phyloP scores from a whole-genome alignment of 116 monocot species.

The Cymodocea nodosa region DNA sequence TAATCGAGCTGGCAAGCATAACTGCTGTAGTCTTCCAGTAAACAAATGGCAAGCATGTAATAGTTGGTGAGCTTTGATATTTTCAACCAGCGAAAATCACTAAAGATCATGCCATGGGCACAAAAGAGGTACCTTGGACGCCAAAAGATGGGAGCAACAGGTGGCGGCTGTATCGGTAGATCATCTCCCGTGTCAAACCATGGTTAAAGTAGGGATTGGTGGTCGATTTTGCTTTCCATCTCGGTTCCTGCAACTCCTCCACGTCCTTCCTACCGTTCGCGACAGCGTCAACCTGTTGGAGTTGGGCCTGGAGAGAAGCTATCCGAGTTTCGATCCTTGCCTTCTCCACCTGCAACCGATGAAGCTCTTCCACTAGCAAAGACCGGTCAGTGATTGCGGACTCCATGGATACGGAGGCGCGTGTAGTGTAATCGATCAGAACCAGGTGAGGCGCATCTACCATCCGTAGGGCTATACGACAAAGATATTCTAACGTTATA shows the following conservation, averaged over 20 bases:
- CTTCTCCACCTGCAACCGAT: slow-evolving; percentile 47
- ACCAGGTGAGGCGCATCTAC: no score
- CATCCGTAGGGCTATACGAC: no score
- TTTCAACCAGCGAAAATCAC: not conserved
- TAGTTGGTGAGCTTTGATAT: not conserved
- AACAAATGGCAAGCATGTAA: not conserved
- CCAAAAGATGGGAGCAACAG: slow-evolving; percentile 78
- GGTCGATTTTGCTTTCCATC: not conserved
- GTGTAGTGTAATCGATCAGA: no score
- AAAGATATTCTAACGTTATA: no score
- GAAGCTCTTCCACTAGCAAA: slow-evolving; percentile 28
- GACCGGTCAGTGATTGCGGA: no score
- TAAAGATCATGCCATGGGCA: not conserved
- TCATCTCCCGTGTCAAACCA: slow-evolving; percentile 59
- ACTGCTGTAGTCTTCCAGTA: no score
- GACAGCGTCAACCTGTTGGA: slow-evolving; percentile 2
- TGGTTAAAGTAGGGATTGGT: slow-evolving; percentile 2
- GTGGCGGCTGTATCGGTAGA: slow-evolving; percentile 83
- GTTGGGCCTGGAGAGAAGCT: slow-evolving; percentile 31
- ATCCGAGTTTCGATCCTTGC: slow-evolving; percentile 48
- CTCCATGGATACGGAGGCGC: no score
- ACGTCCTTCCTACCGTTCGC: not conserved
- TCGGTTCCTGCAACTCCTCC: not conserved
- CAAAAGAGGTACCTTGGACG: slow-evolving; percentile 38
- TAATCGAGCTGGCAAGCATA: no score